Percentiles rank a stretch among this genome's conserved stretches.
These are phyloP conservation scores for Tritrichomonas foetus DNA, from an alignment of 208 protist genomes.

Conservation along the genomic window DNA sequence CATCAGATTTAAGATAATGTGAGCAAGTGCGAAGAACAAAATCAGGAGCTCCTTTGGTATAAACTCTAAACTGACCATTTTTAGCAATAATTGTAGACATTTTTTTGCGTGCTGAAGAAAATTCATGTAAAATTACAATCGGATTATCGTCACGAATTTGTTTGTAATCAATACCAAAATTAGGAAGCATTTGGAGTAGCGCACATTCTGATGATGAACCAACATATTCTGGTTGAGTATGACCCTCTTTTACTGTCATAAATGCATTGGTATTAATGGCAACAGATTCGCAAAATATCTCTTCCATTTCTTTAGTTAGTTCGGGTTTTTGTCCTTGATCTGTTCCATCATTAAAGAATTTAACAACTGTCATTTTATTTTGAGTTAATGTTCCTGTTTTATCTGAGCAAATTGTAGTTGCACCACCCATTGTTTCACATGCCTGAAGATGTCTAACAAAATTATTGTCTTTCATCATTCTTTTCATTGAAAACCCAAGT, in stretches of 20 bases:
- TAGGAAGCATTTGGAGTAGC: background rate
- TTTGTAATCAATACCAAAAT: background rate
- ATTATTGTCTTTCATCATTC: constrained; percentile 3
- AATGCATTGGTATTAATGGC: background rate
- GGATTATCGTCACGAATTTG: background rate
- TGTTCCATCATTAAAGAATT: constrained; percentile 36
- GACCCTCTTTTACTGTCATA: background rate
- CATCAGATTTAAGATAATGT: background rate
- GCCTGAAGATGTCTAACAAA: constrained; percentile 11
- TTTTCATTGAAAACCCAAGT: constrained; percentile 65
- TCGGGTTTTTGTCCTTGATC: background rate
- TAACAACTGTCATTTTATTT: constrained; percentile 45
- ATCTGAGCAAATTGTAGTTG: no score
- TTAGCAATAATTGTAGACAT: constrained; percentile 4
- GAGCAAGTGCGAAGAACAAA: background rate
- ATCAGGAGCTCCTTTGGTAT: constrained; percentile 2
- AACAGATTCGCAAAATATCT: background rate
- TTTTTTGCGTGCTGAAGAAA: background rate
- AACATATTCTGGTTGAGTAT: background rate
- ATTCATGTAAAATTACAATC: background rate
- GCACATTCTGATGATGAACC: constrained; percentile 22
- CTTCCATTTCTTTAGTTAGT: background rate
- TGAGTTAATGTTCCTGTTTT: no score
- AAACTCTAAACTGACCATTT: background rate
- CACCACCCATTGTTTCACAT: constrained; percentile 74